These are phyloP conservation scores for Coemansia sp. DNA, from an alignment of 192 early-diverging fungal genomes.

Conservation along the genomic window DNA sequence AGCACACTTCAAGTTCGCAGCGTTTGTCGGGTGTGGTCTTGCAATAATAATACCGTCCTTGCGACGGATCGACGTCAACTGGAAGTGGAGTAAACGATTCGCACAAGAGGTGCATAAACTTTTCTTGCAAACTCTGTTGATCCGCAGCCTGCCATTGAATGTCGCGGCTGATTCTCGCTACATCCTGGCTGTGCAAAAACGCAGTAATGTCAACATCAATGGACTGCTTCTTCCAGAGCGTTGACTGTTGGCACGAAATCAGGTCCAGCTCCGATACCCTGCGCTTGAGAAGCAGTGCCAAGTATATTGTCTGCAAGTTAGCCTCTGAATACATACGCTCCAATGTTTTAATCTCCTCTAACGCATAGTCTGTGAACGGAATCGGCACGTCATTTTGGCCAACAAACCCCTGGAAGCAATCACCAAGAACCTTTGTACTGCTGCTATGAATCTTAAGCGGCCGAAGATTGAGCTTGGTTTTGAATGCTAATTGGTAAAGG, in stretches of 20 bases:
- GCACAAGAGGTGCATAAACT: constrained; percentile 32
- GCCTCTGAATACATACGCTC: constrained; percentile 55
- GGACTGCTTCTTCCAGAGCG: constrained; percentile 41
- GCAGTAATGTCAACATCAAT: constrained; percentile 55
- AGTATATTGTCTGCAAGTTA: constrained; percentile 49
- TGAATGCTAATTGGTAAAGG: constrained; percentile 1
- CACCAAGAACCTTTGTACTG: constrained; percentile 36
- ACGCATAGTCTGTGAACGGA: constrained; percentile 48
- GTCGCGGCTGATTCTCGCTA: constrained; percentile 36
- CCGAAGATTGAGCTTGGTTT: constrained; percentile 40
- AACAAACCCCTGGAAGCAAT: constrained; percentile 42
- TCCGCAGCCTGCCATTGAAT: constrained; percentile 40
- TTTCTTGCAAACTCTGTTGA: constrained; percentile 34
- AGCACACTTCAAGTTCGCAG: constrained; percentile 40
- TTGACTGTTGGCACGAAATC: constrained; percentile 33
- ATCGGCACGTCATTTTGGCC: constrained; percentile 41
- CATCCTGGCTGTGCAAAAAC: constrained; percentile 57
- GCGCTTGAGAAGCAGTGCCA: constrained; percentile 49
- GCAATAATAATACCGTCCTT: constrained; percentile 52
- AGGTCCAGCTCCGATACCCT: constrained; percentile 42
- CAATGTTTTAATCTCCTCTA: constrained; percentile 40
- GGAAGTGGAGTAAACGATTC: constrained; percentile 49
- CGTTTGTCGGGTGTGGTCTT: constrained; percentile 24
- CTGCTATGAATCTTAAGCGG: constrained; percentile 20
- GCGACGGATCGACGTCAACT: constrained; percentile 29